These are phyloP conservation scores for Colletotrichum limetticola DNA, from an alignment of 2,329 filamentous ascomycete species.

Conservation along the genomic window DNA sequence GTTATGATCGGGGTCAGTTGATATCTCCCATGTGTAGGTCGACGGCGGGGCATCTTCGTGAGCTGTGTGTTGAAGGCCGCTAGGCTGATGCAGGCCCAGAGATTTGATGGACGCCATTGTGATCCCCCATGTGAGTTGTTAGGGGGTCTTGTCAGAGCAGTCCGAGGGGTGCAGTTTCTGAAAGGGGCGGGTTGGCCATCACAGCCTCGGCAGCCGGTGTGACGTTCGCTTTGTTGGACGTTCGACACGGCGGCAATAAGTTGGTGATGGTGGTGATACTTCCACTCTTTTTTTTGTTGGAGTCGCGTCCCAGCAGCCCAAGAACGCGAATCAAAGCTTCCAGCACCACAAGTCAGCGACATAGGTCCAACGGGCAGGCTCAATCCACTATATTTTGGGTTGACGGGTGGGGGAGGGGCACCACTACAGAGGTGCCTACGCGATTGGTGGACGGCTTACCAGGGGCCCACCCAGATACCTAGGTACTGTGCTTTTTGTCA, in stretches of 20 bases:
- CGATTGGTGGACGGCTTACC: constrained; percentile 21
- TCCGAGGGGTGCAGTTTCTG: background rate
- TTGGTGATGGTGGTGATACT: constrained; percentile 8
- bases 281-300: constrained; percentile 1
- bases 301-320: constrained; percentile 20
- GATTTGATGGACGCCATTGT: constrained; percentile 91
- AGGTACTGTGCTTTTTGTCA: background rate
- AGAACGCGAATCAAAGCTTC: constrained; percentile 9
- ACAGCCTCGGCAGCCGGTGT: constrained; percentile 5
- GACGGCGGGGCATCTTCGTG: constrained; percentile 77
- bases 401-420: constrained; percentile 30
- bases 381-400: constrained; percentile 17
- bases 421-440: background rate
- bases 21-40: constrained; percentile 81
- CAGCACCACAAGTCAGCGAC: background rate
- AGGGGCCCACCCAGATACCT: background rate
- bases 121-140: constrained; percentile 23
- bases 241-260: background rate
- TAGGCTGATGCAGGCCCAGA: constrained; percentile 89
- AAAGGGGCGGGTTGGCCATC: constrained; percentile 12
- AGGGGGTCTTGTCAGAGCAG: background rate
- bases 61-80: constrained; percentile 84
- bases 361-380: background rate
- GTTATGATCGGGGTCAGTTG: constrained; percentile 46
- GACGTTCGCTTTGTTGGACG: background rate